phyloP scores from a whole-genome alignment of 169 alveolate species.

The Neospora caninum region DNA sequence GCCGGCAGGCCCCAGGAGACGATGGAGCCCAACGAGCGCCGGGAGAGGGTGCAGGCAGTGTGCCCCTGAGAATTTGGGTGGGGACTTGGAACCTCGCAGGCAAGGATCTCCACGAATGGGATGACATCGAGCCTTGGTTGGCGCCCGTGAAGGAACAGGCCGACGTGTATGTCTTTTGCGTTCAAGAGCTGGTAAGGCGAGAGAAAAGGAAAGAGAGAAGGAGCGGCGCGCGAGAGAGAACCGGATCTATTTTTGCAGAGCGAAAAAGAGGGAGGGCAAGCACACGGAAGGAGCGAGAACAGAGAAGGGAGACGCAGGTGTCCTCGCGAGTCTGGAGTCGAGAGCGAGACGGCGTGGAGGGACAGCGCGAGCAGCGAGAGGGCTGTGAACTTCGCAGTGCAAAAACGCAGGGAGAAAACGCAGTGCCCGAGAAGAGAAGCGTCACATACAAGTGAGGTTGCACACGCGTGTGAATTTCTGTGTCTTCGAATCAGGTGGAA shows the following conservation, averaged over 20 bases:
- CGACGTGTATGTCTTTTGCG: conserved; percentile 58
- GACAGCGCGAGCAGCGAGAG: too few relatives aligned
- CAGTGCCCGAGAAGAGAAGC: background rate
- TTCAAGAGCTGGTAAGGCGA: conserved; percentile 62
- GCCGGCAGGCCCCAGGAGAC: background rate
- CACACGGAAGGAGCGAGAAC: background rate
- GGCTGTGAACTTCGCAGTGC: too few relatives aligned
- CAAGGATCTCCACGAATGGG: conserved; percentile 39
- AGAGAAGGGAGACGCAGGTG: background rate
- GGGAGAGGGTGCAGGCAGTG: background rate
- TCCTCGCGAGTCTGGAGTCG: too few relatives aligned
- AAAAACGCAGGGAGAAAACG: background rate
- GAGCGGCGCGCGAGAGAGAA: background rate
- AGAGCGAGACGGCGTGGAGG: too few relatives aligned
- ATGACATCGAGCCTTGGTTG: conserved; percentile 61
- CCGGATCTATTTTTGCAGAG: background rate
- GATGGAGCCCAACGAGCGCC: background rate
- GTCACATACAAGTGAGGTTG: background rate
- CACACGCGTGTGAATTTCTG: background rate
- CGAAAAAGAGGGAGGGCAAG: background rate
- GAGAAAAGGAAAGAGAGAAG: background rate
- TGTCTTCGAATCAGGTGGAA: conserved; percentile 46
- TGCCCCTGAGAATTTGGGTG: conserved; percentile 53
- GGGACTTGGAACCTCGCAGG: conserved; percentile 70
- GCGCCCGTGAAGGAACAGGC: conserved; percentile 45